Evolutionary conservation across 805 yeast genomes (phyloP), one percentile per base, ranked within the genome.

Genomic region (Pichia sporocuriosa): DNA sequence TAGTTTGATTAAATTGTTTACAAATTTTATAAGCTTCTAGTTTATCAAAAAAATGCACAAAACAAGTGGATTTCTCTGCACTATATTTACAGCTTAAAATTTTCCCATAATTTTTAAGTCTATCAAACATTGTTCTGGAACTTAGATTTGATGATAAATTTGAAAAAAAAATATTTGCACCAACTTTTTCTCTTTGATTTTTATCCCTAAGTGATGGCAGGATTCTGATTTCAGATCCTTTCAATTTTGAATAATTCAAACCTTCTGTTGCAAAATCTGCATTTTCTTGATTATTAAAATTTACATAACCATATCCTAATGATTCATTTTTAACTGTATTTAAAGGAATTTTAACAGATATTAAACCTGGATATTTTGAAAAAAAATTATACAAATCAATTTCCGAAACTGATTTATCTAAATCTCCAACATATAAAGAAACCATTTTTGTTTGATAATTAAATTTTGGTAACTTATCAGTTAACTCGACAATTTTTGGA

Each of bases 251-350:
- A 49, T 72, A 75, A 56, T 79, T 82, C 60, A 79, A 69, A 9
- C 73, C 68, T 35, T 73, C 79, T 36, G 75, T 65, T 3, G 85
- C 87, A 26, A 44, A 40, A 29, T 68, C 68, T 0, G 86, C 86
- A 40, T 75, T 81, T 9, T 59, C 53, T 33, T 66, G 65, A 4
- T 57, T 61, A 7, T 62, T 59, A 55, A 80, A 81, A 43, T 83
- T 81, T 16, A 82, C 78, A 56, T 82, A 84, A 0, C 87, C 93
- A 59, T 83, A 81, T 3, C 87, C 83, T 43, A 85, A 62, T 1
- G 88, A 75, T 37, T 68, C 61, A 20, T 72, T 72, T n/a, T 74
- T 65, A 25, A 64, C 61, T 21, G 75, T 70, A 50, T 77, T 75
- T 42, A 68, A 62, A 49, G 87, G 77, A 31, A 84, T 67, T 54